phyloP scores from a whole-genome alignment of 768 basidiomycete genomes.

The Tylopilus sp. region DNA sequence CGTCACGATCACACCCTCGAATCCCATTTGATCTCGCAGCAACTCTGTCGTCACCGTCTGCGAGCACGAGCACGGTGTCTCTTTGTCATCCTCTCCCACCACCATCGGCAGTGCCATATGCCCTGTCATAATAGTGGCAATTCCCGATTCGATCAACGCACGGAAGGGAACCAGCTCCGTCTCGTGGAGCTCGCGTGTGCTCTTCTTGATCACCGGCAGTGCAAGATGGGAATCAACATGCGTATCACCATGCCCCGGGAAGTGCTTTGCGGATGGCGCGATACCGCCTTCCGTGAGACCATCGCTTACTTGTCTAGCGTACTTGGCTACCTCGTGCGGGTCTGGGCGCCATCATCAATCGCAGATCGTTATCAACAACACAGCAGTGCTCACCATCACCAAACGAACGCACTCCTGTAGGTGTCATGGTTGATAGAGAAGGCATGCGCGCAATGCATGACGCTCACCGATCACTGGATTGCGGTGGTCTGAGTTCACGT shows the following conservation, averaged over 20 bases:
- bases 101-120: conserved; percentile 67
- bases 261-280: conserved; percentile 66
- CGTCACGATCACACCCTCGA: conserved; percentile 60
- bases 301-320: conserved; percentile 42
- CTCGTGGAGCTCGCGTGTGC: conserved; percentile 35
- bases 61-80: conserved; percentile 60
- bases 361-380: background rate
- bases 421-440: background rate
- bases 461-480: conserved; percentile 69
- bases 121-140: conserved; percentile 67
- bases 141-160: conserved; percentile 36
- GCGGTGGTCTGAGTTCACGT: conserved; percentile 64
- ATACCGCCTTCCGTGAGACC: conserved; percentile 49
- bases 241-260: conserved; percentile 74
- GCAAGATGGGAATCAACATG: conserved; percentile 67
- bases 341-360: conserved; percentile 34
- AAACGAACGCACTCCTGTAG: conserved; percentile 62
- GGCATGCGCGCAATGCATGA: background rate
- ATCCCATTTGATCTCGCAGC: conserved; percentile 49
- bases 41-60: conserved; percentile 47
- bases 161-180: conserved; percentile 62
- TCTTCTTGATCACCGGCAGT: conserved; percentile 58
- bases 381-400: conserved; percentile 49
- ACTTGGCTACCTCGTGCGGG: conserved; percentile 48
- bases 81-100: conserved; percentile 38